Evolutionary conservation across 805 yeast genomes (phyloP).

Genomic region (Pichia heedii): DNA sequence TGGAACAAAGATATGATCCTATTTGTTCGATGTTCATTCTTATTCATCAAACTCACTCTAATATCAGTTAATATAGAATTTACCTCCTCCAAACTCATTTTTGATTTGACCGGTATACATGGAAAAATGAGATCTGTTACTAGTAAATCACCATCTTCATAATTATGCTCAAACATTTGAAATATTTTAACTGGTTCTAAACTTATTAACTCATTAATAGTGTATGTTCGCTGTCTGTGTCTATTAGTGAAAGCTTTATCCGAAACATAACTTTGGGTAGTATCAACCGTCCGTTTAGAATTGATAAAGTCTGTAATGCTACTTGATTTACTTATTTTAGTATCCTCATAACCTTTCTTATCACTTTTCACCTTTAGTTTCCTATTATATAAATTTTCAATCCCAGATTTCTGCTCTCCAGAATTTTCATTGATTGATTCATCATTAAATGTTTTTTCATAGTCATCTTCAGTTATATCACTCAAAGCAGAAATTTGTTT

Average conservation of each 20-base stretch:
- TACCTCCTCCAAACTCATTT: conserved; percentile 9
- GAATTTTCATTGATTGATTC: background rate
- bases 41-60: conserved; percentile 13
- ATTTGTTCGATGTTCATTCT: conserved; percentile 18
- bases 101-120: conserved; percentile 2
- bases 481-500: background rate
- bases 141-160: conserved; percentile 14
- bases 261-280: background rate
- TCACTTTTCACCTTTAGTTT: background rate
- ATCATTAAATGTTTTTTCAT: background rate
- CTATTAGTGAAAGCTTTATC: background rate
- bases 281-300: background rate
- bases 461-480: background rate
- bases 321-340: background rate
- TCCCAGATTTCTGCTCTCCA: background rate
- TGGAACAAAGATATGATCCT: conserved; percentile 23
- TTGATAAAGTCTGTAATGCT: background rate
- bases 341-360: background rate
- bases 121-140: conserved; percentile 18
- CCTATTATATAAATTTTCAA: background rate
- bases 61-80: conserved; percentile 17
- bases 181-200: conserved; percentile 13
- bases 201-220: conserved; percentile 13
- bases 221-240: too few species aligned
- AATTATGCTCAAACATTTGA: conserved; percentile 10